These are phyloP conservation scores for Corylus heterophylla DNA, from an alignment of 306 rosid genomes.

Conservation along the genomic window DNA sequence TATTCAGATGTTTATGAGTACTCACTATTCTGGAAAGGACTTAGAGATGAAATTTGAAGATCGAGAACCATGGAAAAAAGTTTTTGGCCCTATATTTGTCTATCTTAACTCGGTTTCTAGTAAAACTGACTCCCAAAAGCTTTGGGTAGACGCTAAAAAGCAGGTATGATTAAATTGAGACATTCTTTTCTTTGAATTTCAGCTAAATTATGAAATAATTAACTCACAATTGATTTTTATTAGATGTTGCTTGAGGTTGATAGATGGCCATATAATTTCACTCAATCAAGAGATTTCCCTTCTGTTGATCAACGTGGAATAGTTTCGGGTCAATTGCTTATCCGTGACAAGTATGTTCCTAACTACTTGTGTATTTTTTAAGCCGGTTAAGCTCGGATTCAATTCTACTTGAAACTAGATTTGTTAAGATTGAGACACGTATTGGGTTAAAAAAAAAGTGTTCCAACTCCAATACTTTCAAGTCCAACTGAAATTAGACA, in stretches of 20 bases:
- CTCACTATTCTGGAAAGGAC: conserved; percentile 59
- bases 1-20: conserved; percentile 74
- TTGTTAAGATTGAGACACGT: no score
- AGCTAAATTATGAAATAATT: background rate
- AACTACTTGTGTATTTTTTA: no score
- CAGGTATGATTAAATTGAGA: conserved; percentile 36
- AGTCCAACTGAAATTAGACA: no score
- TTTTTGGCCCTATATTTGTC: conserved; percentile 69
- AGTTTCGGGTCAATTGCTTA: conserved; percentile 41
- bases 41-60: conserved; percentile 36
- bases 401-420: no score
- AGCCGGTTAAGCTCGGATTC: no score
- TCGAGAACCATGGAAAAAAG: conserved; percentile 77
- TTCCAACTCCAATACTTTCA: no score
- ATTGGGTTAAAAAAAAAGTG: no score
- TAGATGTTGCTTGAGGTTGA: conserved; percentile 51
- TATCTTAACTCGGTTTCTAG: conserved; percentile 58
- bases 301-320: conserved; percentile 55
- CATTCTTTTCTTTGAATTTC: no score
- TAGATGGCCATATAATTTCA: conserved; percentile 77
- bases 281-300: conserved; percentile 53
- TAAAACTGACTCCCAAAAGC: conserved; percentile 1
- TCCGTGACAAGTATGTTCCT: conserved; percentile 52
- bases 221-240: background rate
- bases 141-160: conserved; percentile 66